Conservation (phyloP, 2,329 filamentous ascomycete genomes). For the Hymenoscyphus repandus region DNA sequence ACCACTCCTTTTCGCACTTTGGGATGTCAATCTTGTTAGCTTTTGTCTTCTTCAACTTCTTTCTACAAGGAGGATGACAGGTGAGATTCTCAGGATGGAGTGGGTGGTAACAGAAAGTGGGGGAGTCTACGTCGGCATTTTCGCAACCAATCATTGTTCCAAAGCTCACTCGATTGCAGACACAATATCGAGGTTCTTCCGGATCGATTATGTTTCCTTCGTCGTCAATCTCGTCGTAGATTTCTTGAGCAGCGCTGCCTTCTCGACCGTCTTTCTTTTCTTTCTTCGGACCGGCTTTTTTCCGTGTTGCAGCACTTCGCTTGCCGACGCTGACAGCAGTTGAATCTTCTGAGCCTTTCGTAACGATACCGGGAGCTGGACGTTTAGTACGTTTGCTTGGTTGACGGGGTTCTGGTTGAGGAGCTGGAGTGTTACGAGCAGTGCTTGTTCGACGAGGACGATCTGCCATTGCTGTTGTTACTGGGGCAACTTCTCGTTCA, state of each 20-base stretch:
- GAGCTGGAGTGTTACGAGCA: conserved; percentile 36
- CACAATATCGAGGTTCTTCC: conserved; percentile 70
- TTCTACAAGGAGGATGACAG: conserved; percentile 5
- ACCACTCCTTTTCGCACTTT: conserved; percentile 78
- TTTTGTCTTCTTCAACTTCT: neutral
- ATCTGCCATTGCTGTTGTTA: conserved; percentile 22
- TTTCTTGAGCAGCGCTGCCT: conserved; percentile 41
- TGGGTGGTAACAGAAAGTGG: conserved; percentile 16
- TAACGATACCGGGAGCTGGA: conserved; percentile 69
- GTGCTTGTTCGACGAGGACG: conserved; percentile 33
- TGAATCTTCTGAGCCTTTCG: conserved; percentile 37
- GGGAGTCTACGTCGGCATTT: conserved; percentile 60
- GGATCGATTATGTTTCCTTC: conserved; percentile 68
- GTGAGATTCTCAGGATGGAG: neutral
- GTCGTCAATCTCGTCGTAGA: conserved; percentile 57
- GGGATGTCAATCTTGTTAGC: conserved; percentile 12
- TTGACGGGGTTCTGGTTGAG: conserved; percentile 39
- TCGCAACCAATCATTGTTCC: conserved; percentile 82
- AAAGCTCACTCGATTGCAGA: conserved; percentile 75
- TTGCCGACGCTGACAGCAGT: conserved; percentile 62
- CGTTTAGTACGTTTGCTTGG: conserved; percentile 58
- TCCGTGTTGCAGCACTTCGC: conserved; percentile 63
- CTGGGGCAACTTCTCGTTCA: conserved; percentile 18
- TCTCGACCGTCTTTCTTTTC: conserved; percentile 34
- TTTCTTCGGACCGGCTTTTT: conserved; percentile 50